A percentile compares a stretch with the other conserved stretches of the same genome.
Evolutionary conservation across 2,329 filamentous ascomycete genomes (phyloP).

Genomic region (Curvularia hawaiiensis): DNA sequence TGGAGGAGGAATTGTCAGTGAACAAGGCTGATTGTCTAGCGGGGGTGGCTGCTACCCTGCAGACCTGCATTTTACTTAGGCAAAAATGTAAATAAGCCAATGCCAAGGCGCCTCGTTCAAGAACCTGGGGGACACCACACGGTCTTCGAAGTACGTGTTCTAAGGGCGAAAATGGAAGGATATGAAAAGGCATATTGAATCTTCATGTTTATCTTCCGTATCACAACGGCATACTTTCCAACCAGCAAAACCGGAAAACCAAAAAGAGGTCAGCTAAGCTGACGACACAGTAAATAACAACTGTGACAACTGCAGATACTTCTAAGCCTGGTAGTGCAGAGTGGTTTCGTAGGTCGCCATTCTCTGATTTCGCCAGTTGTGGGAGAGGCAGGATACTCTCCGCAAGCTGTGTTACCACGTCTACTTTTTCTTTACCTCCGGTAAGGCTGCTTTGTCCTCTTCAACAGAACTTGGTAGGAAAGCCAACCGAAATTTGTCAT

Average conservation of each 20-base stretch:
- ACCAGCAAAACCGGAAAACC: too few species aligned
- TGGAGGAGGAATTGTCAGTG: neutral
- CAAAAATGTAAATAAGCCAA: neutral
- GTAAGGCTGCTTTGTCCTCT: neutral
- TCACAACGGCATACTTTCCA: too few species aligned
- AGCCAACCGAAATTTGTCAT: slow-evolving; percentile 15
- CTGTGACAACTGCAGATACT: too few species aligned
- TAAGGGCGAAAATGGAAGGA: neutral
- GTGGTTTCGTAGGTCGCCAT: neutral
- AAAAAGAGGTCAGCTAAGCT: too few species aligned
- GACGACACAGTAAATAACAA: too few species aligned
- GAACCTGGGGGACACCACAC: neutral
- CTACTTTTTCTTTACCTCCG: neutral
- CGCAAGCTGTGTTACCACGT: too few species aligned
- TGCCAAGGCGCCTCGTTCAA: neutral
- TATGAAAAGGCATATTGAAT: too few species aligned
- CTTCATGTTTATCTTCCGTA: neutral
- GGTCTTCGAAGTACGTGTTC: too few species aligned
- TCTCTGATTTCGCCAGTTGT: too few species aligned
- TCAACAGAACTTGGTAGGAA: slow-evolving; percentile 8
- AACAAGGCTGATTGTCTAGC: neutral
- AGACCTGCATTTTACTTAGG: neutral
- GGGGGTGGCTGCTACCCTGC: neutral
- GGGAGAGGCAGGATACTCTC: neutral
- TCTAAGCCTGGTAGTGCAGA: too few species aligned